Evolutionary conservation across 1,139 yeast species (phyloP), one percentile per base, ranked within the genome.

Genomic region (Meyerozyma sp.): DNA sequence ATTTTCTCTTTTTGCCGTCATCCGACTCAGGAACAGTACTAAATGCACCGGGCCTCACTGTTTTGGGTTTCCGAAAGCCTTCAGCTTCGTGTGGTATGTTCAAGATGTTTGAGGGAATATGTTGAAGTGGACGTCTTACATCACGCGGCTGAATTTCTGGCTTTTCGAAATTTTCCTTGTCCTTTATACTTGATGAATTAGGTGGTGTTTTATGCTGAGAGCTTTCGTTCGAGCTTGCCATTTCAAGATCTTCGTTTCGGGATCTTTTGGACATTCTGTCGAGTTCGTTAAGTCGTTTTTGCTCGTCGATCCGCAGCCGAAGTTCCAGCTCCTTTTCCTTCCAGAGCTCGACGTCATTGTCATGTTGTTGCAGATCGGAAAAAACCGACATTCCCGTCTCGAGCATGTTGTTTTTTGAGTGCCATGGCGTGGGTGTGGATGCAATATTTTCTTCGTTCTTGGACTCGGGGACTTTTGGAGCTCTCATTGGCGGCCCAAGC

Each of bases 401-500:
- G 13, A 27, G 13, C 13, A n/a, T 27, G 13, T 4, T 27, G 3
- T n/a, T 11, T 27, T 16, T 32, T 32, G 35, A 32, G 16, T 32
- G 35, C 35, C 28, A 30, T 4, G 45, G 36, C 18, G 34, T 27
- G 9, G 42, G 34, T 10, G 28, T 40, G 36, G 50, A 9, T 39
- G 43, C 49, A n/a, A 23, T 36, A 5, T 46, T 46, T 8, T 42
- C 40, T 11, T 34, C 44, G 10, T 51, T 53, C 20, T 47, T 41
- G 10, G 45, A 45, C 25, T 52, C 59, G 37, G 55, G 50, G n/a
- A 51, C 41, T 39, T 62, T 55, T 8, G 63, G 53, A 3, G 68
- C 69, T 36, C 75, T 53, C 49, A 67, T 62, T 1, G 75, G 75
- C 4, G 73, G 73, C 0, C 77, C 77, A 42, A 72, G 51, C 8